A percentile compares a stretch with the other conserved stretches of the same genome.
Conservation (phyloP, 345 rosid species). For the Brassica incana region DNA sequence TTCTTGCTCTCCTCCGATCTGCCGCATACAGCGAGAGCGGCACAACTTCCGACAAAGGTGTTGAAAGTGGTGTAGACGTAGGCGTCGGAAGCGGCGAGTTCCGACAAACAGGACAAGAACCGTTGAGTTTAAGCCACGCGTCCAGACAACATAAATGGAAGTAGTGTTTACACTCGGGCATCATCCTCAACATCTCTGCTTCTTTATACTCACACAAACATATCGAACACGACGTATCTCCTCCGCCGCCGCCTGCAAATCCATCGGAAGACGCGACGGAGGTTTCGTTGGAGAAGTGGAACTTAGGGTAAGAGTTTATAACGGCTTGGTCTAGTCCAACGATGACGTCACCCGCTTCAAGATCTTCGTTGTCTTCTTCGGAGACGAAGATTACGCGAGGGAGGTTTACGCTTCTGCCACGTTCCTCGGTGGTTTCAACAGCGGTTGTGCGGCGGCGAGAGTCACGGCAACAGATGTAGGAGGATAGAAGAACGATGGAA, state of each 20-base stretch:
- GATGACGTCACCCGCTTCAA: conserved; percentile 39
- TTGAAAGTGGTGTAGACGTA: conserved; percentile 74
- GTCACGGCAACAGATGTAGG: conserved; percentile 86
- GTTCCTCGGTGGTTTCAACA: conserved; percentile 34
- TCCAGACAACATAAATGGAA: conserved; percentile 83
- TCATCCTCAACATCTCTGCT: conserved; percentile 92
- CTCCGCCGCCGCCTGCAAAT: conserved; percentile 3
- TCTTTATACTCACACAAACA: conserved; percentile 92
- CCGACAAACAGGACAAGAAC: conserved; percentile 96
- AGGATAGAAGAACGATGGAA: conserved; percentile 78
- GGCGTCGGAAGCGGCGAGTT: conserved; percentile 88
- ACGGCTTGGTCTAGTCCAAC: conserved; percentile 76
- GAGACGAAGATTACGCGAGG: conserved; percentile 89
- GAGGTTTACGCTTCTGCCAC: conserved; percentile 59
- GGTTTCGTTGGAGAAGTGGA: conserved; percentile 53
- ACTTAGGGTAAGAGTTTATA: conserved; percentile 88
- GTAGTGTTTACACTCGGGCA: conserved; percentile 93
- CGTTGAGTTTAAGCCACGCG: conserved; percentile 95
- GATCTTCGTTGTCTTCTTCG: conserved; percentile 68
- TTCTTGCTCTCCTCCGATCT: conserved; percentile 69
- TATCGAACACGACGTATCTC: conserved; percentile 67
- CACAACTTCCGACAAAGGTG: conserved; percentile 92
- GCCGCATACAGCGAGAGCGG: conserved; percentile 91
- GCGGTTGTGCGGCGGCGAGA: conserved; percentile 48
- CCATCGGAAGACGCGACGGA: conserved; percentile 30